Conservation (phyloP, 352 stramenopile species). For the Pythium aphanidermatum region DNA sequence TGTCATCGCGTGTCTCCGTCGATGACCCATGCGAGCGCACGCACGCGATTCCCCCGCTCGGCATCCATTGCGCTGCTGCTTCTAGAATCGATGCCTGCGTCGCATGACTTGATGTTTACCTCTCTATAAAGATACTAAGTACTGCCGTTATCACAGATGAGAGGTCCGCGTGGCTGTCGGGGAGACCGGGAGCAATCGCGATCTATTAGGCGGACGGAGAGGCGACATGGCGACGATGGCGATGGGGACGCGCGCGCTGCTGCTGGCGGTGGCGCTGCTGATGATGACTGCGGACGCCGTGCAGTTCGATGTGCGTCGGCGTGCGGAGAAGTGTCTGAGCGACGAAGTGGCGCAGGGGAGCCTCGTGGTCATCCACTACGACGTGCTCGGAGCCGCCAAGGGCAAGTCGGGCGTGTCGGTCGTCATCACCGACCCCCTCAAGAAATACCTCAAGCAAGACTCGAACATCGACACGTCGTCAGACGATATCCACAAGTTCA, state of each 20-base stretch:
- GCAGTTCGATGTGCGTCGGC: constrained; percentile 71
- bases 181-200: no score
- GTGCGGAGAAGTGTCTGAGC: constrained; percentile 76
- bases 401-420: constrained; percentile 68
- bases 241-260: constrained; percentile 11
- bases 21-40: no score
- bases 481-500: constrained; percentile 81
- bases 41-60: constrained; percentile 12
- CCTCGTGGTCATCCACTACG: constrained; percentile 81
- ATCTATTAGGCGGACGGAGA: background rate
- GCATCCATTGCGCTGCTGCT: constrained; percentile 7
- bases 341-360: constrained; percentile 74
- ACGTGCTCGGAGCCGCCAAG: constrained; percentile 57
- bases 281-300: constrained; percentile 32
- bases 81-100: background rate
- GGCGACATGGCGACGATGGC: constrained; percentile 15
- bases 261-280: constrained; percentile 27
- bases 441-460: constrained; percentile 81
- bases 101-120: no score
- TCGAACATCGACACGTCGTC: constrained; percentile 75
- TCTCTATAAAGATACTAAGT: no score
- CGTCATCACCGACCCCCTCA: constrained; percentile 63
- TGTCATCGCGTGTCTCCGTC: background rate
- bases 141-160: no score
- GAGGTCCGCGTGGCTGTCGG: no score